Evolutionary conservation across 306 rosid genomes (phyloP).

Genomic region (Heteromeles arbutifolia): DNA sequence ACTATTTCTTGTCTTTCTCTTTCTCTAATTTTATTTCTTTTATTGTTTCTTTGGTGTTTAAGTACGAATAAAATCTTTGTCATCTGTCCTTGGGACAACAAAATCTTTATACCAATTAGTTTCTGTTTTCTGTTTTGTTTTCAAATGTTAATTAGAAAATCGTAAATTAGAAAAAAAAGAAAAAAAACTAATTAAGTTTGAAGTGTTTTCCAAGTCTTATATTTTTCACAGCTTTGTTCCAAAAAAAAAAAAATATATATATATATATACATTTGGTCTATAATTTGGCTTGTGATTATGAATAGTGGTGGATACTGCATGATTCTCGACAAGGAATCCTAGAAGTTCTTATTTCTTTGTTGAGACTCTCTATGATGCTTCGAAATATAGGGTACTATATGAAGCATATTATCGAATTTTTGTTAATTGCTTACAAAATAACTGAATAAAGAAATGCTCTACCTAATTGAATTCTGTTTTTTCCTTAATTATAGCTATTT

Average conservation of each 20-base stretch:
- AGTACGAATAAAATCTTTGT: not conserved
- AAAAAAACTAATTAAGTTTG: too few species aligned
- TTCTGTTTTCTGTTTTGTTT: not conserved
- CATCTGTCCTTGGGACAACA: not conserved
- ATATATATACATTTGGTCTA: too few species aligned
- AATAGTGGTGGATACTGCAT: not conserved
- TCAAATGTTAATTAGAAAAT: not conserved
- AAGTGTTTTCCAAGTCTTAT: too few species aligned
- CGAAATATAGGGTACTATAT: too few species aligned
- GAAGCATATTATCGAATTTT: not conserved
- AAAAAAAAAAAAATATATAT: too few species aligned
- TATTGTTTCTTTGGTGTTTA: not conserved
- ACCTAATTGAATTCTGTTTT: not conserved
- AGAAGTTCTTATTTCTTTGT: too few species aligned
- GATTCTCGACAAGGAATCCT: not conserved
- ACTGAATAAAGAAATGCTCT: not conserved
- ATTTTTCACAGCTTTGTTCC: too few species aligned
- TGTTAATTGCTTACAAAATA: not conserved
- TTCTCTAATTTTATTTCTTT: not conserved
- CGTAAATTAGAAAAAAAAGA: too few species aligned
- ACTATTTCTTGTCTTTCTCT: not conserved
- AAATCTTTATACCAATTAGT: not conserved
- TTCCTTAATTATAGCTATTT: not conserved
- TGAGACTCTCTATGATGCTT: too few species aligned
- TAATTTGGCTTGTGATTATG: not conserved